phyloP scores from a whole-genome alignment of 352 stramenopile genomes.

The Phytopythium boreale region DNA sequence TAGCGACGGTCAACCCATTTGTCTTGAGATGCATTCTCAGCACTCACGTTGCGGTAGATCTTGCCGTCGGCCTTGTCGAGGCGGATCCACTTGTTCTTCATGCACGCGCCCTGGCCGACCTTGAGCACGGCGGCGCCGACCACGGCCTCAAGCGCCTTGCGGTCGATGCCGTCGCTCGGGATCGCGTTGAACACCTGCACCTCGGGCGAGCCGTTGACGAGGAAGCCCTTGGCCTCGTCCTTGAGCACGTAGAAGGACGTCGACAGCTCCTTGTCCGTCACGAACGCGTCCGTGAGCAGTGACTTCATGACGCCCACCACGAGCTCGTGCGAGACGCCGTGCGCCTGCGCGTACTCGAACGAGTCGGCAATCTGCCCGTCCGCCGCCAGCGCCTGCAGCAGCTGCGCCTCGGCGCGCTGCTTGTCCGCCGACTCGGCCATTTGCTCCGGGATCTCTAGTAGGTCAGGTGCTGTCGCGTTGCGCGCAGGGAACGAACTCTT shows the following conservation, averaged over 20 bases:
- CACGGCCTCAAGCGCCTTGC: slow-evolving; percentile 74
- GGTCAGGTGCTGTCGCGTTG: neutral
- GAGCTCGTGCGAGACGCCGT: slow-evolving; percentile 88
- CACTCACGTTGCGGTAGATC: slow-evolving; percentile 76
- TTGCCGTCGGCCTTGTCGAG: slow-evolving; percentile 91
- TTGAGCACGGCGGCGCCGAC: slow-evolving; percentile 90
- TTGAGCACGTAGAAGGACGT: slow-evolving; percentile 93
- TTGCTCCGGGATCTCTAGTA: neutral
- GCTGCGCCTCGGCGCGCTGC: slow-evolving; percentile 59
- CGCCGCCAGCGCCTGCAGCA: slow-evolving; percentile 56
- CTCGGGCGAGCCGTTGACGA: slow-evolving; percentile 75
- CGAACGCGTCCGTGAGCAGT: slow-evolving; percentile 92
- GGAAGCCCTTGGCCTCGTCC: slow-evolving; percentile 83
- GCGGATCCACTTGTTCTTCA: slow-evolving; percentile 98
- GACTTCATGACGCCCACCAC: slow-evolving; percentile 96
- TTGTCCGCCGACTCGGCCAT: slow-evolving; percentile 64
- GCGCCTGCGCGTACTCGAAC: slow-evolving; percentile 73
- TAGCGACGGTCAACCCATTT: neutral
- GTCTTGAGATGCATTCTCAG: slow-evolving; percentile 17
- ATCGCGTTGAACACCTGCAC: slow-evolving; percentile 85
- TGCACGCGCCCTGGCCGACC: slow-evolving; percentile 95
- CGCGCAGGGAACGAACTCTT: neutral
- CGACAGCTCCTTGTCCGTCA: slow-evolving; percentile 73
- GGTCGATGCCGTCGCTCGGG: slow-evolving; percentile 57
- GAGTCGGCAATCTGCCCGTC: slow-evolving; percentile 66